Conservation (phyloP, 495 filamentous ascomycete genomes). For the Amphirosellinia nigrospora region DNA sequence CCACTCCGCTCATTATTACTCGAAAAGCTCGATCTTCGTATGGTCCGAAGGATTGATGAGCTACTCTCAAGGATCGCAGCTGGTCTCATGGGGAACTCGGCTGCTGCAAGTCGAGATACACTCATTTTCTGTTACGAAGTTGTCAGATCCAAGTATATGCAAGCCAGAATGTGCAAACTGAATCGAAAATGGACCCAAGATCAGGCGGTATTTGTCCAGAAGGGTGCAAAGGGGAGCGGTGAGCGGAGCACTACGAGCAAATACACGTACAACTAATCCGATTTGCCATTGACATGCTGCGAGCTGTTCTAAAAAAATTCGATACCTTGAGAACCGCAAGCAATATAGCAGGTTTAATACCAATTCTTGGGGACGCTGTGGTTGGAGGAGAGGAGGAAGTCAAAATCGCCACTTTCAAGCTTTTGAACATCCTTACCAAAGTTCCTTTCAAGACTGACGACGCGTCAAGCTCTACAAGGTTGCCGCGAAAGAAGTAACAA, state of each 20-base stretch:
- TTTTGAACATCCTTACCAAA: conserved; percentile 84
- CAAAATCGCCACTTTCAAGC: conserved; percentile 78
- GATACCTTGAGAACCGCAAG: conserved; percentile 75
- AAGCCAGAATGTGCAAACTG: conserved; percentile 51
- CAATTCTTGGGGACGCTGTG: conserved; percentile 85
- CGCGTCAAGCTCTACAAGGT: conserved; percentile 77
- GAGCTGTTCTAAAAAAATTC: conserved; percentile 80
- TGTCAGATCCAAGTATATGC: conserved; percentile 84
- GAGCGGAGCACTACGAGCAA: conserved; percentile 70
- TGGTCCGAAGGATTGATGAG: conserved; percentile 88
- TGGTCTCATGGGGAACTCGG: conserved; percentile 80
- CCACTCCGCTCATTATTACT: conserved; percentile 78
- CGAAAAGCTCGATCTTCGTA: conserved; percentile 80
- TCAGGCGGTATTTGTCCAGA: conserved; percentile 79
- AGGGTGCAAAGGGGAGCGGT: conserved; percentile 72
- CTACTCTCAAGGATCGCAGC: conserved; percentile 81
- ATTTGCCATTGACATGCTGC: conserved; percentile 86
- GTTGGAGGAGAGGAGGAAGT: conserved; percentile 87
- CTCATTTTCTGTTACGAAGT: conserved; percentile 94
- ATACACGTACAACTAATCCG: conserved; percentile 78
- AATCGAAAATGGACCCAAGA: conserved; percentile 61
- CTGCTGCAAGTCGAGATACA: conserved; percentile 74
- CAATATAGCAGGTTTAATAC: conserved; percentile 84
- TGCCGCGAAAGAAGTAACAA: conserved; percentile 81
- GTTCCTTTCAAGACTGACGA: conserved; percentile 78